phyloP scores from a whole-genome alignment of 306 rosid genomes.

The Purshia tridentata region DNA sequence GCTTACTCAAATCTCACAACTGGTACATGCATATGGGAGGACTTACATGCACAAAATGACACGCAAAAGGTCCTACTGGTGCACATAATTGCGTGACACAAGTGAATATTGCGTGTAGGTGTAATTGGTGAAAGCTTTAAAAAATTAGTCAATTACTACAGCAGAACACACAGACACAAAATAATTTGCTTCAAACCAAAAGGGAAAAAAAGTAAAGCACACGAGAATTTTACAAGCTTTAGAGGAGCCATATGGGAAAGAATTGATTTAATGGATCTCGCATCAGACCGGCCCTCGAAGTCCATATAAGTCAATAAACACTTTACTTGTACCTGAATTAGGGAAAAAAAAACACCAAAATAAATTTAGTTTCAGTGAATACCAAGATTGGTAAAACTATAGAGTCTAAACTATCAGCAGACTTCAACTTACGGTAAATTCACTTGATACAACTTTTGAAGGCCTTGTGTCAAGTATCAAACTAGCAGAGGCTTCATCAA shows the following conservation, averaged over 20 bases:
- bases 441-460: constrained; percentile 82
- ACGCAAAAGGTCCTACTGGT: not conserved
- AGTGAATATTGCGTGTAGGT: not conserved
- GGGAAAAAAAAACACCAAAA: not conserved
- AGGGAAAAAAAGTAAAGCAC: not conserved
- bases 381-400: constrained; percentile 9
- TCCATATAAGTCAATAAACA: constrained; percentile 82
- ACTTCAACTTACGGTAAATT: constrained; percentile 72
- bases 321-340: constrained; percentile 80
- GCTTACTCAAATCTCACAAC: too few species aligned
- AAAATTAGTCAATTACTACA: not conserved
- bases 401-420: not conserved
- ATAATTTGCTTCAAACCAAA: not conserved
- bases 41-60: not conserved
- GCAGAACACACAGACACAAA: not conserved
- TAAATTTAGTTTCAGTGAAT: constrained; percentile 2
- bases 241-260: constrained; percentile 96
- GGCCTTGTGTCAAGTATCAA: constrained; percentile 87
- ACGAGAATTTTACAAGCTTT: constrained; percentile 57
- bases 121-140: not conserved
- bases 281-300: constrained; percentile 97
- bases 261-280: constrained; percentile 84
- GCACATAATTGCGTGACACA: not conserved
- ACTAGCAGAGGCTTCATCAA: constrained; percentile 81
- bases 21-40: too few species aligned